Percentiles rank a stretch among this genome's conserved stretches.
Conservation (phyloP, 495 filamentous ascomycete genomes). For the Beverwykella pulmonaria region DNA sequence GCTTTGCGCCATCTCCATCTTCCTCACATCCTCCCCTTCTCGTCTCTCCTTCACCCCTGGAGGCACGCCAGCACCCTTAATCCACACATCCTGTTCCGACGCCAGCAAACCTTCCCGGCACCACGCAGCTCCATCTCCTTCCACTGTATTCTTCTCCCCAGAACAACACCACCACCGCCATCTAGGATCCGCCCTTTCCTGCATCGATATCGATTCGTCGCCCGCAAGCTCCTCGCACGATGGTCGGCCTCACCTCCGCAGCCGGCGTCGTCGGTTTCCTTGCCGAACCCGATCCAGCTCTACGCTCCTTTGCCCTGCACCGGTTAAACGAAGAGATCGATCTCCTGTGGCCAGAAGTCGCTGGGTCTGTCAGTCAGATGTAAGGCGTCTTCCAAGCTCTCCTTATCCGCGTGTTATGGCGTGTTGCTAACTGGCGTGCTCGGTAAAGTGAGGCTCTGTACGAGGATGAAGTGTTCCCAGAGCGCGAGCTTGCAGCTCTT, state of each 20-base stretch:
- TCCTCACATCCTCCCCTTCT: slow-evolving; percentile 25
- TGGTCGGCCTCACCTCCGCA: slow-evolving; percentile 94
- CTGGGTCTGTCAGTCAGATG: slow-evolving; percentile 89
- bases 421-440: slow-evolving; percentile 24
- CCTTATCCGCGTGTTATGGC: background rate
- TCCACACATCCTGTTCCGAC: slow-evolving; percentile 13
- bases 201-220: background rate
- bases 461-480: slow-evolving; percentile 92
- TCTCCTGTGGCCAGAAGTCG: slow-evolving; percentile 95
- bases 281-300: slow-evolving; percentile 87
- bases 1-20: slow-evolving; percentile 35
- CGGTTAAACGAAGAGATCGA: slow-evolving; percentile 94
- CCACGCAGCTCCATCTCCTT: slow-evolving; percentile 37
- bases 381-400: slow-evolving; percentile 49
- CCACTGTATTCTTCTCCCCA: slow-evolving; percentile 24
- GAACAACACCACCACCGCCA: slow-evolving; percentile 12
- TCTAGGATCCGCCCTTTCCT: slow-evolving; percentile 2
- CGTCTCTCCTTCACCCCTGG: slow-evolving; percentile 34
- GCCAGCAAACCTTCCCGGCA: slow-evolving; percentile 24
- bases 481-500: slow-evolving; percentile 90
- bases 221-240: slow-evolving; percentile 44
- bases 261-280: slow-evolving; percentile 94
- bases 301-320: slow-evolving; percentile 91
- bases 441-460: slow-evolving; percentile 85
- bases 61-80: background rate